Base-by-base conservation (phyloP, 345 rosid genomes). In the Psidium friedrichsthalianum region DNA sequence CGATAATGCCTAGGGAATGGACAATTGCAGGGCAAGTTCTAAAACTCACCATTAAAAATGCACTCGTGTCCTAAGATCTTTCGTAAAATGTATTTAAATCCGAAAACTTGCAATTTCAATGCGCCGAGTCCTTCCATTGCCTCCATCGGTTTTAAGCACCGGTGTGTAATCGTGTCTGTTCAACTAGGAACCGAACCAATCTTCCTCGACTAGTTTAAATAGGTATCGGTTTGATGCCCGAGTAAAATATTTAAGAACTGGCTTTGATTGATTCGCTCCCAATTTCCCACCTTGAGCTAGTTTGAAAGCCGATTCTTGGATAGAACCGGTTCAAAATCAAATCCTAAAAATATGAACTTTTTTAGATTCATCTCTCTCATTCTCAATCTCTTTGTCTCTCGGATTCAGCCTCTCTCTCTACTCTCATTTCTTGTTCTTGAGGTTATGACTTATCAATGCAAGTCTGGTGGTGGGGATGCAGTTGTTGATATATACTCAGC, bases 391-490 rank as follows among this genome's bases (percentile, higher is more conserved):
- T 16, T 42, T 16, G 44, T 64, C 78, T 32, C 40, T 61, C 40
- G 13, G 10, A 27, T 27, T 27, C 20, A 15, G 21, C 74, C 21
- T 64, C 22, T 29, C 1, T 61, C 18, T 61, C 40, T 27, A 21
- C 74, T 61, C 40, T 27, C 21, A 16, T 32, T 4, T 69, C 78
- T 69, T 3, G 44, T 96, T 93, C 85, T 90, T 93, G 84, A 91
- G 86, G 86, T 89, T 95, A 90, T 95, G 84, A 91, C 86, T 76
- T 76, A 93, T 69, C 96, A 93, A 82, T 90, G 94, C 78, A 87
- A 90, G 86, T 91, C 93, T 2, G 95, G 95, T 51, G 91, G 94
- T 86, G 83, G 93, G 89, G 90, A 89, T 54, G 98, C 95, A 8
- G 95, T 96, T 51, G 88, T 76, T 5, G 94, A 92, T 88, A 94